Percentiles rank a stretch among this genome's conserved stretches.
Conservation (phyloP, 192 early-diverging fungal genomes). For the Coemansia sp. region DNA sequence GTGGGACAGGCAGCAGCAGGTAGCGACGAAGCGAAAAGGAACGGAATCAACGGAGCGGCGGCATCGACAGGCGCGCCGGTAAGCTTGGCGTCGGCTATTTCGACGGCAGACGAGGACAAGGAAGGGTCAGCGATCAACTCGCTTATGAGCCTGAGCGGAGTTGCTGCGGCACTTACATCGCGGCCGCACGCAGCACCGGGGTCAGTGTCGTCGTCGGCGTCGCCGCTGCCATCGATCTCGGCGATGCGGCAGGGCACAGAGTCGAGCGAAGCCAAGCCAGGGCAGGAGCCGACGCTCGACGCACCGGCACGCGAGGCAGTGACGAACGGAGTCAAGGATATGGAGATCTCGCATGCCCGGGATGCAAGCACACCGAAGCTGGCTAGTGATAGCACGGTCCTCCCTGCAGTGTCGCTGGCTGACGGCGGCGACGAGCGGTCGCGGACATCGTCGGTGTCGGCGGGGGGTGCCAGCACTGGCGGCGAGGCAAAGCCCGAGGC, state of each 20-base stretch:
- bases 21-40: not conserved
- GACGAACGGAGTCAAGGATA: constrained; percentile 22
- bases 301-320: constrained; percentile 7
- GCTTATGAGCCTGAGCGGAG: constrained; percentile 48
- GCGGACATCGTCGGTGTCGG: constrained; percentile 2
- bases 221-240: constrained; percentile 12
- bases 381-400: not conserved
- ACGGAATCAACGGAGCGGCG: not conserved
- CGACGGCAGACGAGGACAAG: constrained; percentile 36
- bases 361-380: not conserved
- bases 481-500: not conserved
- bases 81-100: constrained; percentile 23
- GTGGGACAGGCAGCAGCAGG: not conserved
- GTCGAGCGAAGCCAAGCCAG: not conserved
- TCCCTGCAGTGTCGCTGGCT: not conserved
- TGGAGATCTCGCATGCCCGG: constrained; percentile 21
- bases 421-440: not conserved
- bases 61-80: not conserved
- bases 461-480: constrained; percentile 1
- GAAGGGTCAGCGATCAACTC: constrained; percentile 48
- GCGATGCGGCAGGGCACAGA: constrained; percentile 14
- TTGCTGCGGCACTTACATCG: constrained; percentile 35
- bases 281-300: constrained; percentile 1
- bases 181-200: constrained; percentile 16
- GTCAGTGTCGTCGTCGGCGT: constrained; percentile 4